phyloP scores from a whole-genome alignment of 805 yeast species.

The Monosporozyma unispora region DNA sequence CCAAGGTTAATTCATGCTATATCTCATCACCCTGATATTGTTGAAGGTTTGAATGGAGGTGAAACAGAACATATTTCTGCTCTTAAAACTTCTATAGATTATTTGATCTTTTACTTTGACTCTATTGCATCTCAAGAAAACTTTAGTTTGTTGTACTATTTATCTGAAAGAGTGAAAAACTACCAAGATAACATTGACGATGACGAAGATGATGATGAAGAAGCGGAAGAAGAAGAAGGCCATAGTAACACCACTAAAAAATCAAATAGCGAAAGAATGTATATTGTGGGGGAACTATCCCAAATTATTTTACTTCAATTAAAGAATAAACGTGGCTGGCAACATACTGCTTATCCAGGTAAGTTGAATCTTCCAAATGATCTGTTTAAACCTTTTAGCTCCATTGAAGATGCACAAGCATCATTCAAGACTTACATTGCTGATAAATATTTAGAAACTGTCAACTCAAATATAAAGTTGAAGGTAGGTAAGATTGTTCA shows the following conservation, averaged over 20 bases:
- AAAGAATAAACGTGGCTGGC: constrained; percentile 56
- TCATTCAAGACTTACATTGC: constrained; percentile 49
- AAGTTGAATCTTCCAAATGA: constrained; percentile 63
- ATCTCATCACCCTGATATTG: constrained; percentile 53
- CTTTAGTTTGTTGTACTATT: constrained; percentile 61
- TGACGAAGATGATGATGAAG: constrained; percentile 28
- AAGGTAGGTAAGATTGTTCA: constrained; percentile 27
- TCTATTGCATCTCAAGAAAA: constrained; percentile 56
- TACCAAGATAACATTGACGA: constrained; percentile 47
- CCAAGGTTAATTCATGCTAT: constrained; percentile 60
- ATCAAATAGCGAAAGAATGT: constrained; percentile 35
- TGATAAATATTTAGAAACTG: constrained; percentile 34
- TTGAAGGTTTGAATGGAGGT: constrained; percentile 41
- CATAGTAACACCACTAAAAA: constrained; percentile 17
- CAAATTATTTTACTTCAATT: constrained; percentile 55
- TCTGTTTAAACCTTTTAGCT: constrained; percentile 51
- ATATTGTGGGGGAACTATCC: constrained; percentile 62
- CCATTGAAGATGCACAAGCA: constrained; percentile 48
- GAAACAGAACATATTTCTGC: constrained; percentile 35
- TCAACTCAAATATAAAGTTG: constrained; percentile 28
- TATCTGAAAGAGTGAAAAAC: constrained; percentile 72
- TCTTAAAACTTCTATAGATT: constrained; percentile 46
- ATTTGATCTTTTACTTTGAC: constrained; percentile 51
- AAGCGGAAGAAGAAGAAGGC: constrained; percentile 14
- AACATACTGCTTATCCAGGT: constrained; percentile 73